A percentile compares a stretch with the other conserved stretches of the same genome.
These are phyloP conservation scores for Gymnopilus junonius DNA, from an alignment of 768 basidiomycete species.

Conservation along the genomic window DNA sequence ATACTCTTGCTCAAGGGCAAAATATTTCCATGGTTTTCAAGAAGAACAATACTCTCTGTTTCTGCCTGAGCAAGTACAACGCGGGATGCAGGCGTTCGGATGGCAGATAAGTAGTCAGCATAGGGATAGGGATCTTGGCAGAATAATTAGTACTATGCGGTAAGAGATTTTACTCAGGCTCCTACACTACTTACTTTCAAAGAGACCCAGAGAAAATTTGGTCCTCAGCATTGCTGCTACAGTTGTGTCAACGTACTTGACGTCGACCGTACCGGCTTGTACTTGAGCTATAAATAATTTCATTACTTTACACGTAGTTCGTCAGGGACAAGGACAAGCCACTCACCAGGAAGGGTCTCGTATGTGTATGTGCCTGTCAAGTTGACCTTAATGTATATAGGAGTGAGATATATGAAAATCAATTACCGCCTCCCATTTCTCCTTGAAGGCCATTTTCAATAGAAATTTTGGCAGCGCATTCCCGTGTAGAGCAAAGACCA, in stretches of 20 bases:
- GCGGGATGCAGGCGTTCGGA: conserved; percentile 58
- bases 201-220: conserved; percentile 66
- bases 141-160: background rate
- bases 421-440: conserved; percentile 68
- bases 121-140: conserved; percentile 68
- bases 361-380: conserved; percentile 56
- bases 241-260: conserved; percentile 57
- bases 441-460: conserved; percentile 59
- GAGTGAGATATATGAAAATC: background rate
- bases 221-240: conserved; percentile 57
- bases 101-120: conserved; percentile 53
- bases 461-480: conserved; percentile 61
- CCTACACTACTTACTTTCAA: conserved; percentile 56
- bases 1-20: conserved; percentile 59
- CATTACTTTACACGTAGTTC: background rate
- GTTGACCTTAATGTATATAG: background rate
- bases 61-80: conserved; percentile 58
- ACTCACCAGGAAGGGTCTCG: conserved; percentile 59
- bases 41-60: conserved; percentile 61
- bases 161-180: background rate
- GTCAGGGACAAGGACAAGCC: background rate
- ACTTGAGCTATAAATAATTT: conserved; percentile 53
- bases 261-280: conserved; percentile 53
- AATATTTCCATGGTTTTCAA: conserved; percentile 57
- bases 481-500: conserved; percentile 59